Evolutionary conservation across 768 basidiomycete genomes (phyloP).

Genomic region (Amanita fuliginea): DNA sequence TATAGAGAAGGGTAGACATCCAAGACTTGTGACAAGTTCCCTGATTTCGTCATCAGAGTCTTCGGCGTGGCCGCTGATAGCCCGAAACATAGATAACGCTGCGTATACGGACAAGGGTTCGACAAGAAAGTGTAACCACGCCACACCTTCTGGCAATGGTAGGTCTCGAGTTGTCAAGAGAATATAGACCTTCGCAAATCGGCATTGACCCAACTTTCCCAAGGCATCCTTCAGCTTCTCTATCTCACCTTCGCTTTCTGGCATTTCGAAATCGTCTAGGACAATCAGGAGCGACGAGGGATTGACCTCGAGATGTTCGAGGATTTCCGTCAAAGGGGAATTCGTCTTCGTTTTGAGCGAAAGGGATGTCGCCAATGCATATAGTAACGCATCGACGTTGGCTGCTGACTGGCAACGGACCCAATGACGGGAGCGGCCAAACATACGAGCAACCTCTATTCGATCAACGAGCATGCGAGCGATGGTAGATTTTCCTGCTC

Average conservation of each 20-base stretch:
- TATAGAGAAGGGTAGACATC: neutral
- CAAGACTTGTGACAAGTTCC: neutral
- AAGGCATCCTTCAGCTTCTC: neutral
- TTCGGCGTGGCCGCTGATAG: neutral
- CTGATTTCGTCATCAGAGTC: neutral
- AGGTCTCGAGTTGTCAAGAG: neutral
- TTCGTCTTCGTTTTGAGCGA: neutral
- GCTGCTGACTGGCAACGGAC: neutral
- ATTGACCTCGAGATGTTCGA: neutral
- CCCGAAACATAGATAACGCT: neutral
- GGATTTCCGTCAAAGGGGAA: neutral
- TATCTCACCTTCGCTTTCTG: neutral
- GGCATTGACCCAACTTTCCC: neutral
- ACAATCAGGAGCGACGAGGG: neutral
- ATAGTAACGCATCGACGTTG: neutral
- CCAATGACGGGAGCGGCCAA: slow-evolving; percentile 1
- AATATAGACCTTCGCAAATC: neutral
- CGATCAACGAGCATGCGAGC: neutral
- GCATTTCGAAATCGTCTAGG: neutral
- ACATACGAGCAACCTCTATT: neutral
- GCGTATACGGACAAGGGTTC: neutral
- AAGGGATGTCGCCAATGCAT: neutral
- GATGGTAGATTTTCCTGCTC: neutral
- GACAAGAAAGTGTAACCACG: neutral
- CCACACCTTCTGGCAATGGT: neutral